Percentiles rank a stretch among this genome's conserved stretches.
Evolutionary conservation across 2,329 filamentous ascomycete species (phyloP).

Genomic region (Biscogniauxia mediterranea): DNA sequence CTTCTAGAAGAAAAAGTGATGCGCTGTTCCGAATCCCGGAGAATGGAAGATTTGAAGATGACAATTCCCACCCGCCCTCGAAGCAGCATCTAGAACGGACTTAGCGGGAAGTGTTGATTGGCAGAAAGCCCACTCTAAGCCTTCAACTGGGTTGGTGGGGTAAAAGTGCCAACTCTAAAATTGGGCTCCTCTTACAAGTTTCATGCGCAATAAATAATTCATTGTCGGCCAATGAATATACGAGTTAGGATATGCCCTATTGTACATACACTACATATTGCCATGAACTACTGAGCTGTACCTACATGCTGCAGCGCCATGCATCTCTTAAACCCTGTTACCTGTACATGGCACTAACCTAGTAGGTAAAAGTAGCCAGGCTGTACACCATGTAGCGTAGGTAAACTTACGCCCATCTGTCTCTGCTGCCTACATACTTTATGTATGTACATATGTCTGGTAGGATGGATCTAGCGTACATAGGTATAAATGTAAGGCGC

Average conservation of each 20-base stretch:
- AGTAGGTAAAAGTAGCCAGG: too few relatives aligned
- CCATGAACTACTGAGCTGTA: background rate
- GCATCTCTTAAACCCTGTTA: background rate
- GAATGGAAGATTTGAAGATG: background rate
- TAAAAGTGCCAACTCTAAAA: constrained; percentile 22
- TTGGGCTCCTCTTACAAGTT: constrained; percentile 17
- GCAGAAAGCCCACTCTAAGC: background rate
- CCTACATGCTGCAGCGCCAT: background rate
- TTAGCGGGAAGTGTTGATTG: background rate
- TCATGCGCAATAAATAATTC: constrained; percentile 22
- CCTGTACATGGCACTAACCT: background rate
- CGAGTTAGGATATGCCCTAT: background rate
- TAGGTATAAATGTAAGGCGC: too few relatives aligned
- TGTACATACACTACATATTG: background rate
- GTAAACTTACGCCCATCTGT: too few relatives aligned
- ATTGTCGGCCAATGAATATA: constrained; percentile 6
- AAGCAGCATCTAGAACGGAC: background rate
- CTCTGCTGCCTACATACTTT: too few relatives aligned
- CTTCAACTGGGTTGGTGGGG: constrained; percentile 5
- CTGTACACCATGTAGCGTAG: too few relatives aligned
- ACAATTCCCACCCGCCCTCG: background rate
- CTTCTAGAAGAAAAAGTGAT: background rate
- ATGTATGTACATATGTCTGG: too few relatives aligned
- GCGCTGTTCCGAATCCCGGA: background rate
- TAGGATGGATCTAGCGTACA: too few relatives aligned